Conservation (phyloP, 345 rosid genomes). For the Pistacia integerrima region DNA sequence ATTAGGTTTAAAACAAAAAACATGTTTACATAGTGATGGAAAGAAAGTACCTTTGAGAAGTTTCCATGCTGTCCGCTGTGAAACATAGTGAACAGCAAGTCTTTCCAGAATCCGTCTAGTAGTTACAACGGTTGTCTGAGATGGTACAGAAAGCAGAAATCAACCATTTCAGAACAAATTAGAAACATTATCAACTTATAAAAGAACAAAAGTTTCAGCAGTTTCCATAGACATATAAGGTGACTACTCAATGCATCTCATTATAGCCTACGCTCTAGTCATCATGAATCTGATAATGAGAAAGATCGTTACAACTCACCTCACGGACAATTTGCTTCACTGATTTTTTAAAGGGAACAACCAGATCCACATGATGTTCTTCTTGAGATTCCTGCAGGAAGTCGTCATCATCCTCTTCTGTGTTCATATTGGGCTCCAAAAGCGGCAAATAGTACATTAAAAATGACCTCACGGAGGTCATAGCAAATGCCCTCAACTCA, state of each 20-base stretch:
- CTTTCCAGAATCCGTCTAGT: constrained; percentile 88
- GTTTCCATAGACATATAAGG: neutral
- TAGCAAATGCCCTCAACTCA: constrained; percentile 67
- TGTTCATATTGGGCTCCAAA: constrained; percentile 62
- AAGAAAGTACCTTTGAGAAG: constrained; percentile 79
- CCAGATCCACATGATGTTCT: constrained; percentile 56
- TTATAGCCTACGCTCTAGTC: neutral
- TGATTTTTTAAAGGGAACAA: constrained; percentile 83
- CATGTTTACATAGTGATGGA: neutral
- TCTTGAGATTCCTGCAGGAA: constrained; percentile 56
- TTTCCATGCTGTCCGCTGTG: constrained; percentile 95
- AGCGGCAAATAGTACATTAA: constrained; percentile 85
- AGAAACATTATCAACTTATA: neutral
- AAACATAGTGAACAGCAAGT: constrained; percentile 75
- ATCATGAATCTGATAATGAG: neutral
- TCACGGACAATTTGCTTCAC: constrained; percentile 87
- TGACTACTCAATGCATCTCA: neutral
- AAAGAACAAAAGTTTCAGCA: neutral
- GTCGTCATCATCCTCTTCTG: constrained; percentile 72
- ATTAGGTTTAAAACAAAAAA: neutral
- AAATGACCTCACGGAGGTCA: constrained; percentile 89
- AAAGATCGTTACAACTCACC: constrained; percentile 41
- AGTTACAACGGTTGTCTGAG: constrained; percentile 84
- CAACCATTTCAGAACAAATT: neutral
- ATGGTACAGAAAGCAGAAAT: constrained; percentile 23